Base-by-base conservation (phyloP, 176 grass and related monocot species). In the Saccharum spontaneum region DNA sequence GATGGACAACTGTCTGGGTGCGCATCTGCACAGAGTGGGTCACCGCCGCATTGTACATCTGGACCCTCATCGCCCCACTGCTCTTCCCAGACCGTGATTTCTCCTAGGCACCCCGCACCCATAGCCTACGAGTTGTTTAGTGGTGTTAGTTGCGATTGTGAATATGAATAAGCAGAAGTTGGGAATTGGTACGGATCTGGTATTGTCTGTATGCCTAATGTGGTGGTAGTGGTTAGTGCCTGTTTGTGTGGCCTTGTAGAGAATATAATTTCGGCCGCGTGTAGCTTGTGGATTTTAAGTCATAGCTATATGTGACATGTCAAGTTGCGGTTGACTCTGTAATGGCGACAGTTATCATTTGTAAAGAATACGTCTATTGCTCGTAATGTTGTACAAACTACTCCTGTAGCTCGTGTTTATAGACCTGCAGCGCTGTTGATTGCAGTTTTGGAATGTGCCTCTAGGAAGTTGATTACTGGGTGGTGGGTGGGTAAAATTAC, bases 1-100 rank as follows among this genome's bases (percentile, higher is more conserved):
- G 96, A 31, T 98, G 96, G 96, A 98, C 96, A 22, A 94, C 93
- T 3, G 96, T 94, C 18, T 98, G 96, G 95, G 96, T 98, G 33
- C 89, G 96, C 76, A 95, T 94, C 50, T 90, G 92, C 87, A 98
- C 87, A 0, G 96, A 95, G 63, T 98, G 96, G 96, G 88, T 82
- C 50, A 98, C 96, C 0, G 93, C 85, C 2, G 85, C 8, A 48
- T 24, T 98, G 37, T 98, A 95, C 84, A 83, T 94, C 63, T 98
- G 96, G 96, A 93, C 96, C 61, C 89, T 98, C 15, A 31, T 95
- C 5, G 96, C 93, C 74, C 96, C 96, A 8, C 69, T 98, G 67
- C 34, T 98, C 20, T 83, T 98, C 30, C 91, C 93, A 14, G 93
- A 94, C 54, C 91, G 93, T 62, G 93, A 98, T 41, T 98, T 98